A percentile compares a stretch with the other conserved stretches of the same genome.
Conservation (phyloP, 2,329 filamentous ascomycete genomes). For the Aspergillus spinulosporus region DNA sequence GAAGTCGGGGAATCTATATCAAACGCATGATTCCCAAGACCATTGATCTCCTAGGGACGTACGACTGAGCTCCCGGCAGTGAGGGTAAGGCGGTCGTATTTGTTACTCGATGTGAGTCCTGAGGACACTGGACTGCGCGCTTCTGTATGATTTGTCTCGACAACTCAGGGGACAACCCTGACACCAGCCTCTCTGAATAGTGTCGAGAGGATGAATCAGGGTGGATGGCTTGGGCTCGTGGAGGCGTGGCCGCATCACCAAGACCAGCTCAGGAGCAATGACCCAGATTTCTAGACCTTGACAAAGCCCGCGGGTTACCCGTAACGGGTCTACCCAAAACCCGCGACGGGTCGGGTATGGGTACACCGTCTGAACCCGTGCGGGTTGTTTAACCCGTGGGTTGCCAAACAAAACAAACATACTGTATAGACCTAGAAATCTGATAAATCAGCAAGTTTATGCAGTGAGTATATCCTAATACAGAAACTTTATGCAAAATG, state of each 20-base stretch:
- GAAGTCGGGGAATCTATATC: conserved; percentile 35
- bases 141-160: conserved; percentile 11
- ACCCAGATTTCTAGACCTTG: conserved; percentile 30
- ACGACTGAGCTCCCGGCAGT: conserved; percentile 40
- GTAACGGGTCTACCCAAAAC: too few species aligned
- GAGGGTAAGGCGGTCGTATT: conserved; percentile 39
- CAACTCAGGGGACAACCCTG: conserved; percentile 22
- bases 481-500: too few species aligned
- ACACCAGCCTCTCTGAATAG: conserved; percentile 30
- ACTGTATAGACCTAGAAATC: too few species aligned
- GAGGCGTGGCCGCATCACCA: conserved; percentile 39
- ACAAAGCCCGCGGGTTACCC: too few species aligned
- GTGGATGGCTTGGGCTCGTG: conserved; percentile 34
- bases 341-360: too few species aligned
- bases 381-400: too few species aligned
- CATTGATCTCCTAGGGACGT: conserved; percentile 29
- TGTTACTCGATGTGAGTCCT: conserved; percentile 17
- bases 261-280: conserved; percentile 33
- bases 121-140: conserved; percentile 17
- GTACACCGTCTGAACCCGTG: too few species aligned
- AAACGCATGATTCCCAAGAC: conserved; percentile 38
- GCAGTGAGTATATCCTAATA: too few species aligned
- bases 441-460: too few species aligned
- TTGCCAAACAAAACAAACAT: too few species aligned
- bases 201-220: conserved; percentile 24